Conservation (phyloP, 345 rosid species). For the Citrus inodora region DNA sequence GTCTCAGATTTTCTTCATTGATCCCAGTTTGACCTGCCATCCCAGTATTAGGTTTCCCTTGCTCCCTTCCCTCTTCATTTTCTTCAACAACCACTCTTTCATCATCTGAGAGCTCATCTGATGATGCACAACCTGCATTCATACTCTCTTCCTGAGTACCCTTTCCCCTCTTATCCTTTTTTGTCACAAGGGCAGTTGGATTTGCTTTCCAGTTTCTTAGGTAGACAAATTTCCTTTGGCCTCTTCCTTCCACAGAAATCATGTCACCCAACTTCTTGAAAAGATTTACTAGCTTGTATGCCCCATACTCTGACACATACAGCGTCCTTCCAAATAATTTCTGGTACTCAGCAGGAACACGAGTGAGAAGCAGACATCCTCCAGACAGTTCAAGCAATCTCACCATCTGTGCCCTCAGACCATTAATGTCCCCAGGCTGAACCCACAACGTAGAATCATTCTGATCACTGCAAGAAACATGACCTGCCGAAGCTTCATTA, state of each 20-base stretch:
- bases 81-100: slow-evolving; percentile 50
- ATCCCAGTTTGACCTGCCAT: slow-evolving; percentile 25
- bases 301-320: slow-evolving; percentile 75
- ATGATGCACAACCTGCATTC: slow-evolving; percentile 45
- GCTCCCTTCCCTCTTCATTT: slow-evolving; percentile 30
- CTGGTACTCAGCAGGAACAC: slow-evolving; percentile 73
- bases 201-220: slow-evolving; percentile 57
- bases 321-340: slow-evolving; percentile 76
- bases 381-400: slow-evolving; percentile 84
- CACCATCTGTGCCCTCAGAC: slow-evolving; percentile 70
- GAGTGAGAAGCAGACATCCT: slow-evolving; percentile 73
- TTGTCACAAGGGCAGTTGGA: slow-evolving; percentile 37
- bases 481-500: slow-evolving; percentile 42
- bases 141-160: slow-evolving; percentile 32
- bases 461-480: slow-evolving; percentile 42
- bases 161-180: slow-evolving; percentile 63
- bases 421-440: slow-evolving; percentile 86
- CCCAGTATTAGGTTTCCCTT: slow-evolving; percentile 20
- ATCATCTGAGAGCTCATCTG: slow-evolving; percentile 72
- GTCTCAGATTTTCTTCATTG: slow-evolving; percentile 38
- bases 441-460: slow-evolving; percentile 73
- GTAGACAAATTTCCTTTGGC: slow-evolving; percentile 64
- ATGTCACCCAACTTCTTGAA: slow-evolving; percentile 78
- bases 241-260: slow-evolving; percentile 70
- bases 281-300: slow-evolving; percentile 71